Conservation (phyloP, 1,284 basidiomycete genomes). For the Trametes polyzona region DNA sequence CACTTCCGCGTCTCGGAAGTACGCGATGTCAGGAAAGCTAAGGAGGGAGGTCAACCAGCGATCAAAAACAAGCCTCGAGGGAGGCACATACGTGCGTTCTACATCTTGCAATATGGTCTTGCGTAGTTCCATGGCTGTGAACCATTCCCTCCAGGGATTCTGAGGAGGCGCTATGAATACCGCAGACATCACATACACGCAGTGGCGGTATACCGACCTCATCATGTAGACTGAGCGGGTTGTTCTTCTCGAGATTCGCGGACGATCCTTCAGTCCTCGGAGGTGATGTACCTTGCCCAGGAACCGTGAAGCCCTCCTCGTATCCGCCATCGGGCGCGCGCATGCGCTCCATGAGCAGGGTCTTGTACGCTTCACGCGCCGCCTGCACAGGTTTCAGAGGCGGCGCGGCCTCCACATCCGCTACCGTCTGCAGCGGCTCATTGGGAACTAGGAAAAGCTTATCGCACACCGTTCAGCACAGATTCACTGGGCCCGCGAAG, state of each 20-base stretch:
- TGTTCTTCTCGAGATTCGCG: slow-evolving; percentile 70
- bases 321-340: slow-evolving; percentile 80
- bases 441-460: slow-evolving; percentile 64
- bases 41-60: neutral
- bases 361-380: slow-evolving; percentile 55
- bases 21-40: slow-evolving; percentile 89
- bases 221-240: slow-evolving; percentile 85
- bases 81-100: slow-evolving; percentile 76
- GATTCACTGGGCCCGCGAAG: slow-evolving; percentile 7
- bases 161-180: slow-evolving; percentile 31
- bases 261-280: slow-evolving; percentile 39
- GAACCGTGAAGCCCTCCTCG: slow-evolving; percentile 63
- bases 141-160: slow-evolving; percentile 96
- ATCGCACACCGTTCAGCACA: neutral
- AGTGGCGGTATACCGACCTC: slow-evolving; percentile 51
- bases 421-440: slow-evolving; percentile 58
- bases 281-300: slow-evolving; percentile 48
- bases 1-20: slow-evolving; percentile 78
- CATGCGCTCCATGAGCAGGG: slow-evolving; percentile 64
- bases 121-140: slow-evolving; percentile 82
- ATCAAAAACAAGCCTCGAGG: neutral
- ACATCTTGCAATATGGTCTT: slow-evolving; percentile 92
- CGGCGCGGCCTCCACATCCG: slow-evolving; percentile 46
- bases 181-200: neutral
- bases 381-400: slow-evolving; percentile 50